Evolutionary conservation across 2,329 filamentous ascomycete genomes (phyloP).

Genomic region (Parastagonospora nodorum): DNA sequence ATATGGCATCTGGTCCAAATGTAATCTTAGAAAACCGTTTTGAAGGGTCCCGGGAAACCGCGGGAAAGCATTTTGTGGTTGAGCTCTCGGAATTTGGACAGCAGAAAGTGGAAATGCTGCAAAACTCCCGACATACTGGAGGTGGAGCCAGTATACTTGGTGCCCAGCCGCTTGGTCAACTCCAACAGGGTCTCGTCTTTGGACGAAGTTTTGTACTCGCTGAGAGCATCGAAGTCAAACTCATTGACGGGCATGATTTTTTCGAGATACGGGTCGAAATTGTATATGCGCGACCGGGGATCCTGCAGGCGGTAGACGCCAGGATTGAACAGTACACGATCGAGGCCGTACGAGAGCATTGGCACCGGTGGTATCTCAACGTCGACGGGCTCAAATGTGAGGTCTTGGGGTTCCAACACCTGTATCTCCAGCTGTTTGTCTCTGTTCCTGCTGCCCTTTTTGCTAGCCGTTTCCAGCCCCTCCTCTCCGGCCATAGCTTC

Average conservation of each 20-base stretch:
- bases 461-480: neutral
- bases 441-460: constrained; percentile 6
- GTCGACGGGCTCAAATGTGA: constrained; percentile 46
- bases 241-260: constrained; percentile 91
- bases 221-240: constrained; percentile 88
- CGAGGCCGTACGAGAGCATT: constrained; percentile 72
- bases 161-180: constrained; percentile 68
- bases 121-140: constrained; percentile 93
- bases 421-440: constrained; percentile 28
- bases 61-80: constrained; percentile 70
- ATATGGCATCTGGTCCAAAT: constrained; percentile 74
- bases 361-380: constrained; percentile 62
- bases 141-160: constrained; percentile 91
- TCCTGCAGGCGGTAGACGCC: constrained; percentile 91
- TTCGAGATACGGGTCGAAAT: constrained; percentile 94
- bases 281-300: constrained; percentile 83
- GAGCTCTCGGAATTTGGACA: constrained; percentile 81
- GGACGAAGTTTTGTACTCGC: constrained; percentile 89
- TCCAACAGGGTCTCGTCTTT: constrained; percentile 74
- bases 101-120: constrained; percentile 88
- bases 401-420: constrained; percentile 28
- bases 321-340: constrained; percentile 89
- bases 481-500: constrained; percentile 25
- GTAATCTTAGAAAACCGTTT: constrained; percentile 72
- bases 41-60: constrained; percentile 65